These are phyloP conservation scores for Mucor piriformis DNA, from an alignment of 371 early-diverging fungal genomes.

Conservation along the genomic window DNA sequence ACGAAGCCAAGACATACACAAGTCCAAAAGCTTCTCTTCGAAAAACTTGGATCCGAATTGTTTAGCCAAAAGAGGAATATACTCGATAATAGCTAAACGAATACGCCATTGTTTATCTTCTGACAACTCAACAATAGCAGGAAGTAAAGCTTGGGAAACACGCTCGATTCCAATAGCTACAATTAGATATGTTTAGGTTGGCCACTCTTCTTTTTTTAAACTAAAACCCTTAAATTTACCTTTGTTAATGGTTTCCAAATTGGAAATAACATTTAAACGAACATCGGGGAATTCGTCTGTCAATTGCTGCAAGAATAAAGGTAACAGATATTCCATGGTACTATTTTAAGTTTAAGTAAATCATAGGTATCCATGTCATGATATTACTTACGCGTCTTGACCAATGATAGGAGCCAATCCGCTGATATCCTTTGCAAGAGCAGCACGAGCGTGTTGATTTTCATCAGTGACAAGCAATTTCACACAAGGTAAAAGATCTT, in stretches of 20 bases:
- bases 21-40: conserved; percentile 89
- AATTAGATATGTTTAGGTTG: background rate
- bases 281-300: conserved; percentile 98
- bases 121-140: conserved; percentile 97
- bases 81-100: conserved; percentile 96
- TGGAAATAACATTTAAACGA: conserved; percentile 96
- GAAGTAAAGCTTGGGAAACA: conserved; percentile 93
- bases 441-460: conserved; percentile 95
- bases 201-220: background rate
- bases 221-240: conserved; percentile 41
- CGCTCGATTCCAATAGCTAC: conserved; percentile 96
- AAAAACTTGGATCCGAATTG: conserved; percentile 96
- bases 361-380: background rate
- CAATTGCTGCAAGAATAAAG: conserved; percentile 91
- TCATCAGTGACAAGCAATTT: conserved; percentile 91
- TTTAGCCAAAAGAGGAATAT: conserved; percentile 93
- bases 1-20: conserved; percentile 97
- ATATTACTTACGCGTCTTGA: conserved; percentile 76
- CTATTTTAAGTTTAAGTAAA: conserved; percentile 30
- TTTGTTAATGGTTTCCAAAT: conserved; percentile 92
- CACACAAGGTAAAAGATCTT: conserved; percentile 87
- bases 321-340: conserved; percentile 93
- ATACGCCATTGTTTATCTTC: conserved; percentile 99
- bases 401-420: conserved; percentile 94
- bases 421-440: conserved; percentile 94